These are phyloP conservation scores for Colletotrichum falcatum DNA, from an alignment of 2,329 filamentous ascomycete species.

Conservation along the genomic window DNA sequence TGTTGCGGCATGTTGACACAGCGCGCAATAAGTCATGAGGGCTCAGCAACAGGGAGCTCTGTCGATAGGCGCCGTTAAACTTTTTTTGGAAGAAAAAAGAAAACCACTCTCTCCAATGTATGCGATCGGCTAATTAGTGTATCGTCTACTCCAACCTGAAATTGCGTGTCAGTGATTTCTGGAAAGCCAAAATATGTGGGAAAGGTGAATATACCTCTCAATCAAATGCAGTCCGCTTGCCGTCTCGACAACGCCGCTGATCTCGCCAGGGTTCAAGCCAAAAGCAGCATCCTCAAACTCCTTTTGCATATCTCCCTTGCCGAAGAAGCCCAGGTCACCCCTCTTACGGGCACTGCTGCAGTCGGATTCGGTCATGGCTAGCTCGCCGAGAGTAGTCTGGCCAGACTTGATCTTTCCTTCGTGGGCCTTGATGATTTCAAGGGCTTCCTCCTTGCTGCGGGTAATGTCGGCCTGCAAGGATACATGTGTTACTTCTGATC, in stretches of 20 bases:
- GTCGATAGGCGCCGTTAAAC: conserved; percentile 18
- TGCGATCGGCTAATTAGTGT: too few species aligned
- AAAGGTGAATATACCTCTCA: conserved; percentile 75
- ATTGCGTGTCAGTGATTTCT: conserved; percentile 68
- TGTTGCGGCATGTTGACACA: conserved; percentile 8
- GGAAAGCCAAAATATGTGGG: background rate
- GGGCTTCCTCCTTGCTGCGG: conserved; percentile 87
- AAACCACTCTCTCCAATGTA: background rate
- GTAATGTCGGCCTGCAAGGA: conserved; percentile 77
- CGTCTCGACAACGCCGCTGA: conserved; percentile 90
- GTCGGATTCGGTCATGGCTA: conserved; percentile 91
- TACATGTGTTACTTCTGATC: background rate
- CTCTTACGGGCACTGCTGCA: conserved; percentile 95
- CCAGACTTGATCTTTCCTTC: conserved; percentile 81
- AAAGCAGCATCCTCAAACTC: conserved; percentile 98
- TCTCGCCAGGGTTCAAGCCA: conserved; percentile 84
- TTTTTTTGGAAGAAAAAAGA: too few species aligned
- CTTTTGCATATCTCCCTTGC: conserved; percentile 95
- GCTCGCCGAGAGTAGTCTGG: conserved; percentile 77
- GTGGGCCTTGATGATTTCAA: conserved; percentile 79
- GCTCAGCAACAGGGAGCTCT: background rate
- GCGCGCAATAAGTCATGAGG: background rate
- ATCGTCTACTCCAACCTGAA: conserved; percentile 63
- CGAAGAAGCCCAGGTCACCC: conserved; percentile 96
- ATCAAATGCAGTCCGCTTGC: conserved; percentile 96